These are phyloP conservation scores for Sedum album DNA, from an alignment of 164 flowering plant species.

Conservation along the genomic window DNA sequence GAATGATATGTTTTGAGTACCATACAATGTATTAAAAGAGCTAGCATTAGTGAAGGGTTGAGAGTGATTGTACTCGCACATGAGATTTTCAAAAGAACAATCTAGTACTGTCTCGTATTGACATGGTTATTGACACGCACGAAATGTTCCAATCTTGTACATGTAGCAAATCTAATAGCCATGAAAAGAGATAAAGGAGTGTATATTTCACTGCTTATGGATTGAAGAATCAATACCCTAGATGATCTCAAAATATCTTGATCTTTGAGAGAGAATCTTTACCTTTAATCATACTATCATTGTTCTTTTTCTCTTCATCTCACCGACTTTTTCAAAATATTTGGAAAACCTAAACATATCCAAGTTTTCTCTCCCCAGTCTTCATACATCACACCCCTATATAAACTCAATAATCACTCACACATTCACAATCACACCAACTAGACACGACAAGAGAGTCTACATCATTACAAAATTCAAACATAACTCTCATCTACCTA, in stretches of 20 bases:
- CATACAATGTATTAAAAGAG: too few relatives aligned
- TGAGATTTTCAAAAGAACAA: not conserved
- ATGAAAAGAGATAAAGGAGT: not conserved
- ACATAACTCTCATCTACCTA: not conserved
- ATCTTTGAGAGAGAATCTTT: slow-evolving; percentile 13
- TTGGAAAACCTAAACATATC: not conserved
- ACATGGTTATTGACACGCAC: not conserved
- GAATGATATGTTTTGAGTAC: not conserved
- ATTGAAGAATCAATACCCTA: slow-evolving; percentile 7
- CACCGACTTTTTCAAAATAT: not conserved
- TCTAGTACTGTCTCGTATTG: not conserved
- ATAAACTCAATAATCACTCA: not conserved
- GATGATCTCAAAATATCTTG: slow-evolving; percentile 18
- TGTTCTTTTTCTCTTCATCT: not conserved
- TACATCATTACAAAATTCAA: not conserved
- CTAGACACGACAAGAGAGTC: not conserved
- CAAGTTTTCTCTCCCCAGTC: not conserved
- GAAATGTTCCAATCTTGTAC: not conserved
- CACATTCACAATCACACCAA: not conserved
- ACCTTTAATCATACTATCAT: slow-evolving; percentile 10
- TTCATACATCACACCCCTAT: not conserved
- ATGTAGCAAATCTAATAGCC: not conserved
- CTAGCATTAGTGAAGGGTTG: not conserved
- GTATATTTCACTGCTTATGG: slow-evolving; percentile 2
- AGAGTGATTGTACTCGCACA: not conserved